phyloP scores from a whole-genome alignment of 176 grass and related monocot genomes.

The Guadua angustifolia region DNA sequence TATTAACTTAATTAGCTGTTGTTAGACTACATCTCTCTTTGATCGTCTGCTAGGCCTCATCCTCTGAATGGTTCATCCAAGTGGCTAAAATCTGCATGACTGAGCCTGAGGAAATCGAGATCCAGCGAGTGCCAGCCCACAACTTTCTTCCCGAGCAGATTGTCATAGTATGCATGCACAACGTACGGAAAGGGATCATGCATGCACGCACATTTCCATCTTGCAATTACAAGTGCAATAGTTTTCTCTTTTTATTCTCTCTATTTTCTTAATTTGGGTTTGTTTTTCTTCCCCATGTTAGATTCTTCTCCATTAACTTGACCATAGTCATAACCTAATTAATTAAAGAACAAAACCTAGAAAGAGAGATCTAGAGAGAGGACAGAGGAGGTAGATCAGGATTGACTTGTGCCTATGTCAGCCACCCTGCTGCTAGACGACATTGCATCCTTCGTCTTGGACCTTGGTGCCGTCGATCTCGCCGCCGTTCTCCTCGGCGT shows the following conservation, averaged over 20 bases:
- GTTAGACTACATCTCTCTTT: no score
- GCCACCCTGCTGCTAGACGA: not conserved
- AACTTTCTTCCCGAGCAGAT: no score
- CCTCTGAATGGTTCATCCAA: no score
- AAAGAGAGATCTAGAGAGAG: not conserved
- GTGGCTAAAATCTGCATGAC: no score
- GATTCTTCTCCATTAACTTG: not conserved
- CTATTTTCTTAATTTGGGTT: not conserved
- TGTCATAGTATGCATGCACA: no score
- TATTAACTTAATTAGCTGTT: no score
- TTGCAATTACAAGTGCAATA: not conserved
- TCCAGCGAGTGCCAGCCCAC: no score
- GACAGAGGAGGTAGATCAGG: not conserved
- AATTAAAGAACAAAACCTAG: conserved; percentile 7
- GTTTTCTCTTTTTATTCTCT: not conserved
- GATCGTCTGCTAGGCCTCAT: no score
- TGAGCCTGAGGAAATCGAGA: no score
- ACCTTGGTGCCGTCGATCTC: conserved; percentile 50
- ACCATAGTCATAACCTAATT: not conserved
- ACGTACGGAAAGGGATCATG: not conserved
- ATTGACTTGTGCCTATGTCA: not conserved
- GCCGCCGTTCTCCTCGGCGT: conserved; percentile 72
- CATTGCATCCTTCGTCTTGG: conserved; percentile 48
- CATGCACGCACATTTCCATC: not conserved
- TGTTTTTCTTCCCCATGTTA: not conserved